A percentile compares a stretch with the other conserved stretches of the same genome.
Evolutionary conservation across 768 basidiomycete genomes (phyloP).

Genomic region (Cyclocybe cylindracea): DNA sequence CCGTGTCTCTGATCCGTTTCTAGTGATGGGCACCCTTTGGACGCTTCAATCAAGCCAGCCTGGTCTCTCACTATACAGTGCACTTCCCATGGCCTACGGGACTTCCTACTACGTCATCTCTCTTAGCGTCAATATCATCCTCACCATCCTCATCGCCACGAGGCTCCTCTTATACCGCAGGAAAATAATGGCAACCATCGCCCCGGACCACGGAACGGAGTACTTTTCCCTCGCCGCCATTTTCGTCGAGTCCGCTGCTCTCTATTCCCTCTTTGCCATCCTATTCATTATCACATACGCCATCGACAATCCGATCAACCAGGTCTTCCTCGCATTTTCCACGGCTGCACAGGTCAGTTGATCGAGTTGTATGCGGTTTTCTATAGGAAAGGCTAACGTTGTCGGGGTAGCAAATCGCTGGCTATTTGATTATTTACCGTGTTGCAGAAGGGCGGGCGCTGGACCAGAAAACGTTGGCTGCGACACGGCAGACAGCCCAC

Average conservation of each 20-base stretch:
- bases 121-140: conserved; percentile 40
- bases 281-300: conserved; percentile 43
- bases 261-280: conserved; percentile 42
- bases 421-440: conserved; percentile 49
- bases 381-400: background rate
- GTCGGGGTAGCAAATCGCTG: conserved; percentile 40
- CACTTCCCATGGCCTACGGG: conserved; percentile 33
- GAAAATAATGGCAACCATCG: conserved; percentile 27
- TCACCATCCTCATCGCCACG: conserved; percentile 38
- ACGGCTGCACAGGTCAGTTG: conserved; percentile 35
- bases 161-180: conserved; percentile 36
- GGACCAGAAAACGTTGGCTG: conserved; percentile 28
- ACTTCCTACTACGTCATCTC: conserved; percentile 41
- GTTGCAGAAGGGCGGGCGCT: conserved; percentile 47
- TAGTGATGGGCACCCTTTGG: conserved; percentile 44
- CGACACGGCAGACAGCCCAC: background rate
- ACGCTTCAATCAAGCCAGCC: conserved; percentile 43
- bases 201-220: conserved; percentile 31
- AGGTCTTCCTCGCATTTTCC: conserved; percentile 36
- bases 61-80: conserved; percentile 39
- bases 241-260: conserved; percentile 44
- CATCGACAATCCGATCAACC: conserved; percentile 37
- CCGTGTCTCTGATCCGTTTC: background rate
- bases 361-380: background rate
- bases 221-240: conserved; percentile 39